Percentiles rank a stretch among this genome's conserved stretches.
Evolutionary conservation across 345 rosid genomes (phyloP).

Genomic region (Alliaria petiolata): DNA sequence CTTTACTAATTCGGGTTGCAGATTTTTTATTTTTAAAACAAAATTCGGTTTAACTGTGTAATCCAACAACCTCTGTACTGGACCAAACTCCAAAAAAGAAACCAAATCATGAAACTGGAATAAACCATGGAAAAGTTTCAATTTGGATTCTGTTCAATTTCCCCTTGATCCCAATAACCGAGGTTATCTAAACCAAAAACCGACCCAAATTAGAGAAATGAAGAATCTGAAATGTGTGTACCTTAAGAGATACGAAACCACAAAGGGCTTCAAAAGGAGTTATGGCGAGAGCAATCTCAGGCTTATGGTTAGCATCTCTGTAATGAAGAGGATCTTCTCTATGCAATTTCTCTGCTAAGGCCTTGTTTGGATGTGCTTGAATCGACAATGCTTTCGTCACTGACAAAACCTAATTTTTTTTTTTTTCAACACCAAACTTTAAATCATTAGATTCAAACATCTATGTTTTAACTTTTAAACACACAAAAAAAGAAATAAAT

Average conservation of each 20-base stretch:
- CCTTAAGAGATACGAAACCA: constrained; percentile 72
- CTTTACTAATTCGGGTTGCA: neutral
- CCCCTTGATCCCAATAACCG: neutral
- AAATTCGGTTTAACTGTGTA: neutral
- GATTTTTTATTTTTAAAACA: too few relatives aligned
- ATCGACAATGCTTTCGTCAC: constrained; percentile 86
- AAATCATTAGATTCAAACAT: neutral
- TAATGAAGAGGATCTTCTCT: constrained; percentile 62
- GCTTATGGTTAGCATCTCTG: constrained; percentile 85
- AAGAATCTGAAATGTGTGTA: constrained; percentile 21
- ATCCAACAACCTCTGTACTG: neutral
- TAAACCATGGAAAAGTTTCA: neutral
- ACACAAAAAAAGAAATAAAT: neutral
- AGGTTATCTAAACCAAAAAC: neutral
- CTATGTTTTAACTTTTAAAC: neutral
- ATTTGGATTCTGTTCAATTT: too few relatives aligned
- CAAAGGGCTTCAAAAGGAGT: constrained; percentile 92
- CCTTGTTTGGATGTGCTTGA: constrained; percentile 97
- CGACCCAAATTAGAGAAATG: neutral
- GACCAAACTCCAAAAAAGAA: neutral
- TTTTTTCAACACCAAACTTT: neutral
- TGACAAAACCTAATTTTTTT: constrained; percentile 64
- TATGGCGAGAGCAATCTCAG: constrained; percentile 96
- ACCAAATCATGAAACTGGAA: neutral
- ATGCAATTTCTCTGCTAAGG: constrained; percentile 65